These are phyloP conservation scores for Penicillium sp. DNA, from an alignment of 2,329 filamentous ascomycete species.

Conservation along the genomic window DNA sequence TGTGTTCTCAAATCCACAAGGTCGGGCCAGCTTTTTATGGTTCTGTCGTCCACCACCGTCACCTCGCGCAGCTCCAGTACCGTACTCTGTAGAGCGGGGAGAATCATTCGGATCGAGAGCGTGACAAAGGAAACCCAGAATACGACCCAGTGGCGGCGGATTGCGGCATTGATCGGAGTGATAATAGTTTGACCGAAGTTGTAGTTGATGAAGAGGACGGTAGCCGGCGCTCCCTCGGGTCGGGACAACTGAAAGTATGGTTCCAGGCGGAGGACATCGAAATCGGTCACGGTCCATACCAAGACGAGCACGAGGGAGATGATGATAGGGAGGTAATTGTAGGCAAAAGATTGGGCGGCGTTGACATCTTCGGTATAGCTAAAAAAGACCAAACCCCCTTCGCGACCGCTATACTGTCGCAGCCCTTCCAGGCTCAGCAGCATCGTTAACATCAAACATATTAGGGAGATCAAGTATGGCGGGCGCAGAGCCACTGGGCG, in stretches of 20 bases:
- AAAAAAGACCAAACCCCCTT: constrained; percentile 26
- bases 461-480: constrained; percentile 22
- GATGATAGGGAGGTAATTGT: constrained; percentile 38
- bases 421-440: constrained; percentile 23
- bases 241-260: constrained; percentile 40
- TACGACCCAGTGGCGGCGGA: constrained; percentile 28
- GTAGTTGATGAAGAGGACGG: constrained; percentile 31
- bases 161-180: constrained; percentile 26
- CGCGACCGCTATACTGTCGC: constrained; percentile 24
- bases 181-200: constrained; percentile 32
- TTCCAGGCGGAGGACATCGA: constrained; percentile 44
- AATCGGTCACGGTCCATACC: constrained; percentile 44
- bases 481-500: constrained; percentile 29
- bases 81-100: constrained; percentile 28
- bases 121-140: constrained; percentile 27
- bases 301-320: constrained; percentile 40
- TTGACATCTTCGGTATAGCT: constrained; percentile 24
- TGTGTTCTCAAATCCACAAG: constrained; percentile 24
- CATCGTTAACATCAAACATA: constrained; percentile 19
- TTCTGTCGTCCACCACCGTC: constrained; percentile 13
- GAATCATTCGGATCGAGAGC: constrained; percentile 26
- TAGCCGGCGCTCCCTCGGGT: constrained; percentile 27
- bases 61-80: constrained; percentile 27
- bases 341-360: constrained; percentile 24
- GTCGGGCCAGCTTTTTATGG: constrained; percentile 25